Percentiles rank a stretch among this genome's conserved stretches.
These are phyloP conservation scores for Penicillium glabrum DNA, from an alignment of 2,329 filamentous ascomycete genomes.

Conservation along the genomic window DNA sequence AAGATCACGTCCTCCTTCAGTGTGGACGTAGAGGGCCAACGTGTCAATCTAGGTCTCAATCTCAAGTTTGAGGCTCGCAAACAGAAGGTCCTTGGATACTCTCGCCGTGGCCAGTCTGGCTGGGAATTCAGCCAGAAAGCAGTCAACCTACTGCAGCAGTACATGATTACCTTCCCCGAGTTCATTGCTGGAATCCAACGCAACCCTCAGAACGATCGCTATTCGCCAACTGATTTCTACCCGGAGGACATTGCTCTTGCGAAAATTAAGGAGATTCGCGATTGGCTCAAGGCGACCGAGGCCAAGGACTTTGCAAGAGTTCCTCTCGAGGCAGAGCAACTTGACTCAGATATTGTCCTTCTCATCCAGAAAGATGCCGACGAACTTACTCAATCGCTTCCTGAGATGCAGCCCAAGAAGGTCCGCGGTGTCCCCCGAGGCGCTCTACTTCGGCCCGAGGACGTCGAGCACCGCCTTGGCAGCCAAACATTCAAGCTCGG, in stretches of 20 bases:
- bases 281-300: slow-evolving; percentile 89
- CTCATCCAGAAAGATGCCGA: slow-evolving; percentile 77
- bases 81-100: slow-evolving; percentile 93
- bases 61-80: slow-evolving; percentile 96
- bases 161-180: slow-evolving; percentile 92
- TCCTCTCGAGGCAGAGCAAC: slow-evolving; percentile 93
- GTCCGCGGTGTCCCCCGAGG: slow-evolving; percentile 80
- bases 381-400: slow-evolving; percentile 52
- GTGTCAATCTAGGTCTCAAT: slow-evolving; percentile 89
- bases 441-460: slow-evolving; percentile 86
- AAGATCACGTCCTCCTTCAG: slow-evolving; percentile 96
- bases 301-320: slow-evolving; percentile 91
- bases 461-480: slow-evolving; percentile 89
- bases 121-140: slow-evolving; percentile 96
- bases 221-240: slow-evolving; percentile 84
- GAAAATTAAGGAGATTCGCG: slow-evolving; percentile 89
- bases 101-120: slow-evolving; percentile 77
- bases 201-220: slow-evolving; percentile 82
- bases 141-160: slow-evolving; percentile 75
- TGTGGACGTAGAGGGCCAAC: slow-evolving; percentile 76
- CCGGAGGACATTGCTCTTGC: slow-evolving; percentile 67
- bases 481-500: slow-evolving; percentile 82
- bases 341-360: slow-evolving; percentile 87
- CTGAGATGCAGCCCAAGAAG: slow-evolving; percentile 62
- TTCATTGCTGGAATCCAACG: slow-evolving; percentile 87